phyloP scores from a whole-genome alignment of 1,284 basidiomycete genomes.

The Mycena sp. region DNA sequence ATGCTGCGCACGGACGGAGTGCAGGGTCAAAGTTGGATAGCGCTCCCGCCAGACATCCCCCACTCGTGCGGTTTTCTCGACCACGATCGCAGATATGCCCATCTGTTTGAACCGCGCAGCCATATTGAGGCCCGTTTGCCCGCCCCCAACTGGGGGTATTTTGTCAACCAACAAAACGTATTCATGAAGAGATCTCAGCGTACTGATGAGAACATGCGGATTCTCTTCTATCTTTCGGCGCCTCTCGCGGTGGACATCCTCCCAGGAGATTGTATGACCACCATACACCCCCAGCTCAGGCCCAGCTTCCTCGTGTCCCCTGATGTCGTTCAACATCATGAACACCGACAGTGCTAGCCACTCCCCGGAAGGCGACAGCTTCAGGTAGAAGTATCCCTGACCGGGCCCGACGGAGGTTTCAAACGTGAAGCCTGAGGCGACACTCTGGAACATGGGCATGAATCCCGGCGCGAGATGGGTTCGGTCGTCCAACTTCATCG shows the following conservation, averaged over 20 bases:
- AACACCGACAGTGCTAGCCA: slow-evolving; percentile 22
- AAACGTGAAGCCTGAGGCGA: slow-evolving; percentile 24
- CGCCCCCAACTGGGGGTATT: slow-evolving; percentile 31
- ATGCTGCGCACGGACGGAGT: slow-evolving; percentile 34
- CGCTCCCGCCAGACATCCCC: slow-evolving; percentile 64
- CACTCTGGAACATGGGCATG: slow-evolving; percentile 2
- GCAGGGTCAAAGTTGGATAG: slow-evolving; percentile 42
- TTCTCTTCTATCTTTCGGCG: slow-evolving; percentile 4
- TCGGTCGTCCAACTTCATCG: slow-evolving; percentile 9
- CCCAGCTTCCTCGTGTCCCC: slow-evolving; percentile 21
- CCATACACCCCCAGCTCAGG: slow-evolving; percentile 41
- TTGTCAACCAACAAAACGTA: not conserved
- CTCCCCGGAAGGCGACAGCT: not conserved
- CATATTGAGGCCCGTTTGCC: slow-evolving; percentile 24
- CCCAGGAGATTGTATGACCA: slow-evolving; percentile 44
- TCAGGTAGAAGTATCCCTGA: slow-evolving; percentile 15
- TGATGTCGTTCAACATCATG: slow-evolving; percentile 19
- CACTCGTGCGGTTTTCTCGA: slow-evolving; percentile 60
- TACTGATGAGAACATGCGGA: slow-evolving; percentile 26
- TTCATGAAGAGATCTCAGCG: no score
- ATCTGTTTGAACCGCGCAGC: slow-evolving; percentile 55
- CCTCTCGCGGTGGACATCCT: not conserved
- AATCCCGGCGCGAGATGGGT: slow-evolving; percentile 17
- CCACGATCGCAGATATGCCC: slow-evolving; percentile 58
- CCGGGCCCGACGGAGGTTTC: slow-evolving; percentile 8